Evolutionary conservation across 2,329 filamentous ascomycete genomes (phyloP).

Genomic region (Fusarium haematococcum): DNA sequence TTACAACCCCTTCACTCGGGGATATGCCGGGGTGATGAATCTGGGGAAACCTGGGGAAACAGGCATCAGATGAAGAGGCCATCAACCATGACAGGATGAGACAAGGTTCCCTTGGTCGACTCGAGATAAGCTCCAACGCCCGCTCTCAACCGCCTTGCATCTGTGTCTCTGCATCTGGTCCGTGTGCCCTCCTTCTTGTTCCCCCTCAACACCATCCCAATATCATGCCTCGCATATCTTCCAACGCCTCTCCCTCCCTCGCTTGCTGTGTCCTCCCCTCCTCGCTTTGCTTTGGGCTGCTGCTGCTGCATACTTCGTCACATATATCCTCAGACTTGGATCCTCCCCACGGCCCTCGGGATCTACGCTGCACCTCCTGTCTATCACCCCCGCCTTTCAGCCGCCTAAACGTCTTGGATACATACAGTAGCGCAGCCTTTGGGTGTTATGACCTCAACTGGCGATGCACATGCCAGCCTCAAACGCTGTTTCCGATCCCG

Average conservation of each 20-base stretch:
- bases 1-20: background rate
- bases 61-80: background rate
- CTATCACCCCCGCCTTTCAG: slow-evolving; percentile 8
- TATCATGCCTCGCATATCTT: background rate
- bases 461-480: slow-evolving; percentile 7
- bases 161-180: background rate
- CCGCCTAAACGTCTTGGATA: slow-evolving; percentile 1
- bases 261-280: background rate
- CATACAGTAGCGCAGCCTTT: background rate
- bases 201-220: background rate
- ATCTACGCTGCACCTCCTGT: slow-evolving; percentile 11
- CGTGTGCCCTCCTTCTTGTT: background rate
- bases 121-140: slow-evolving; percentile 2
- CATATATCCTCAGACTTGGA: slow-evolving; percentile 1
- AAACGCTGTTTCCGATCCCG: background rate
- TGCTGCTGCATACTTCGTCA: background rate
- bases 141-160: background rate
- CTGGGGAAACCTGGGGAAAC: background rate
- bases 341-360: background rate
- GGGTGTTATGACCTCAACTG: slow-evolving; percentile 1
- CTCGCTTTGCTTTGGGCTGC: background rate
- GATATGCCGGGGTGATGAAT: background rate
- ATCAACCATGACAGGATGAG: background rate
- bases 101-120: background rate
- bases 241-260: background rate